phyloP scores from a whole-genome alignment of 805 yeast genomes.

The Millerozyma miso region DNA sequence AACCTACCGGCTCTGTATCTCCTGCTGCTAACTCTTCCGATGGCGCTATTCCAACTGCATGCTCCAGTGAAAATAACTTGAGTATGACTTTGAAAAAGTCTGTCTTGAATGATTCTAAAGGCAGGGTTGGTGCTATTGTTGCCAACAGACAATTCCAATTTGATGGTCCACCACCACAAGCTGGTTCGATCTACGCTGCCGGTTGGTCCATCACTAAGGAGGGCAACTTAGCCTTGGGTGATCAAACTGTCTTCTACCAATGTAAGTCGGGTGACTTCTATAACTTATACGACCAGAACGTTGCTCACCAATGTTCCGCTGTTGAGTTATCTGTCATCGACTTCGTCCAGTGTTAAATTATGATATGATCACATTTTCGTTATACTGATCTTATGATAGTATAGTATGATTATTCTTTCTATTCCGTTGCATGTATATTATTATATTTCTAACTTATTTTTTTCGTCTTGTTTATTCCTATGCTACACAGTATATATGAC shows the following conservation, averaged over 20 bases:
- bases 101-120: slow-evolving; percentile 32
- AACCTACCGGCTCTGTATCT: slow-evolving; percentile 14
- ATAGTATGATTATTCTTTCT: not conserved
- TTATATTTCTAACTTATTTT: not conserved
- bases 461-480: not conserved
- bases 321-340: slow-evolving; percentile 59
- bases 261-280: slow-evolving; percentile 74
- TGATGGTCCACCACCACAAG: slow-evolving; percentile 82
- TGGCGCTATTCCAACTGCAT: slow-evolving; percentile 28
- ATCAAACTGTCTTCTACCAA: slow-evolving; percentile 60
- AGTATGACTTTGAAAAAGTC: slow-evolving; percentile 17
- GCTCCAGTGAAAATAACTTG: slow-evolving; percentile 39
- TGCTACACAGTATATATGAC: not conserved
- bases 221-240: slow-evolving; percentile 55
- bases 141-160: slow-evolving; percentile 70
- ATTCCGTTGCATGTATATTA: not conserved
- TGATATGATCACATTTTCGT: not conserved
- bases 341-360: slow-evolving; percentile 47
- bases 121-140: slow-evolving; percentile 43
- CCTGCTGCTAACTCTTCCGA: slow-evolving; percentile 17
- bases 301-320: slow-evolving; percentile 60
- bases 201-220: slow-evolving; percentile 51
- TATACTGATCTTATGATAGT: not conserved
- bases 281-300: slow-evolving; percentile 64
- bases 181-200: slow-evolving; percentile 63